Percentiles rank a stretch among this genome's conserved stretches.
These are phyloP conservation scores for Blastomyces parvus DNA, from an alignment of 2,329 filamentous ascomycete genomes.

Conservation along the genomic window DNA sequence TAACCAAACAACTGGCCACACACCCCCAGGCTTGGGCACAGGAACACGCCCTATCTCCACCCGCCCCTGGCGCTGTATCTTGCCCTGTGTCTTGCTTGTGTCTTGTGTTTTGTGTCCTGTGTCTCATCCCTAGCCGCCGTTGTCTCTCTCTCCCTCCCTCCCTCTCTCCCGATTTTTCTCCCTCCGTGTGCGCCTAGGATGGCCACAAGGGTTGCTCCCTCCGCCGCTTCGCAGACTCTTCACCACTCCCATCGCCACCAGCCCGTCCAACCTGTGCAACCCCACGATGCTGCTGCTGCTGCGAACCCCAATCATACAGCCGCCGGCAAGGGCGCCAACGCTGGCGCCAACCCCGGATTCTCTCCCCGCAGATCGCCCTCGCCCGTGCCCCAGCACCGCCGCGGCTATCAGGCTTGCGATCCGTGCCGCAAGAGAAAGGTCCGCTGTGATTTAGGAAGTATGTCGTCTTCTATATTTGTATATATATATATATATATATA, in stretches of 20 bases:
- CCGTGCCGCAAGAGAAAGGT: slow-evolving; percentile 42
- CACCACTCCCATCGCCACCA: not conserved
- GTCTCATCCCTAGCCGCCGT: too few relatives aligned
- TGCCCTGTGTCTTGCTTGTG: not conserved
- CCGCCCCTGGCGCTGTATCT: not conserved
- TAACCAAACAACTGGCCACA: too few relatives aligned
- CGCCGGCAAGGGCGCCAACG: slow-evolving; percentile 9
- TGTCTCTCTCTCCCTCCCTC: not conserved
- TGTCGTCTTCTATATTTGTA: slow-evolving; percentile 13
- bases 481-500: slow-evolving; percentile 6
- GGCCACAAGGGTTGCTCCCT: not conserved
- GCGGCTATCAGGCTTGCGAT: slow-evolving; percentile 42
- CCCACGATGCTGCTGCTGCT: not conserved
- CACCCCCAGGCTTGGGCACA: too few relatives aligned
- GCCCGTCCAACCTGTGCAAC: not conserved
- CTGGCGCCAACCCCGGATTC: slow-evolving; percentile 21
- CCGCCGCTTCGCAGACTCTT: not conserved
- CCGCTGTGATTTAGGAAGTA: slow-evolving; percentile 42
- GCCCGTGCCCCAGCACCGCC: slow-evolving; percentile 33
- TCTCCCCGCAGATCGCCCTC: slow-evolving; percentile 25
- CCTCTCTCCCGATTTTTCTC: too few relatives aligned
- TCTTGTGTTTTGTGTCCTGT: not conserved
- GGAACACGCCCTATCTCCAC: not conserved
- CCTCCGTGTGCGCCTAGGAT: not conserved
- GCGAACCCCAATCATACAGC: not conserved